Base-by-base conservation (phyloP, 2,329 filamentous ascomycete species). In the Neoarthrinium moseri region DNA sequence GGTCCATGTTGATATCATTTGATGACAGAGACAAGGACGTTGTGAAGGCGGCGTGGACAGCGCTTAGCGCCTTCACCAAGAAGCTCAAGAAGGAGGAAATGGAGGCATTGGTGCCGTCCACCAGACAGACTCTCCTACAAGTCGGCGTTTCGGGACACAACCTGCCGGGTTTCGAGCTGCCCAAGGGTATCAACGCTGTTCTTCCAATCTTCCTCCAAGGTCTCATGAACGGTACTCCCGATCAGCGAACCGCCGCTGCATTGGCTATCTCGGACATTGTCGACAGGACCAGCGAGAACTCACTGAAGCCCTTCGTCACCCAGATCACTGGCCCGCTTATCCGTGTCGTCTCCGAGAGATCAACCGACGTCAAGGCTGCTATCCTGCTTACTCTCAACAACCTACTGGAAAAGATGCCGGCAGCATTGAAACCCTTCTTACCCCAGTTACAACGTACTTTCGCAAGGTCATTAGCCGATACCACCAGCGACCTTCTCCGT, bases 261-360 rank as follows among this genome's bases (percentile, higher is more conserved):
- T 77, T 97, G 51, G 94, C 89, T 46, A 95, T 99, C 56, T 95
- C 91, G 3, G 95, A 99, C 63, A 88, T 99, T 55, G 87, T 97
- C 53, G 94, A 97, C 70, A 84, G 94, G 47, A 95, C 94, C 21
- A 92, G 86, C 65, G 83, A 90, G 55, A 86, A 91, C 48, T 85
- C 91, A 17, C 75, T 99, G 51, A 95, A 94, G 68, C 90, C 91
- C 6, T 97, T 95, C 60, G 94, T 99, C 49, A 96, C 92, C 23
- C 91, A 96, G 62, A 96, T 99, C 57, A 97, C 95, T 5, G 94
- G 94, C 63, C 94, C 95, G 18, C 81, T 99, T 44, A 99, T 99
- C 66, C 89, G 94, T 79, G 92, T 97, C 18, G 91, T 99, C 15
- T 96, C 94, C 5, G 94, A 99, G 67, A 84, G 92, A 51, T 96